A percentile compares a stretch with the other conserved stretches of the same genome.
These are phyloP conservation scores for Jamesozyma rosinii DNA, from an alignment of 805 yeast species.

Conservation along the genomic window DNA sequence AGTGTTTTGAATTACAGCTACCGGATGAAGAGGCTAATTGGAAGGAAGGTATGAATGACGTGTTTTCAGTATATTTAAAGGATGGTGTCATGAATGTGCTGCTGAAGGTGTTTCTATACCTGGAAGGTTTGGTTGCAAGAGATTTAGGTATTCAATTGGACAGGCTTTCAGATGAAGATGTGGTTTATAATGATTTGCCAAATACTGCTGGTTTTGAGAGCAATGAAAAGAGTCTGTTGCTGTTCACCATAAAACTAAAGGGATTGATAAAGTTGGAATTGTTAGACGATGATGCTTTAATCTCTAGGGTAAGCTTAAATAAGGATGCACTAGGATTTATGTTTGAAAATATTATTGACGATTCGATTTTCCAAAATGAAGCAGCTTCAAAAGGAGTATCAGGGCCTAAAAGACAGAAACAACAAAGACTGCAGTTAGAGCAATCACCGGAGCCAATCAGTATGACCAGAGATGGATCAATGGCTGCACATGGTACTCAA, in stretches of 20 bases:
- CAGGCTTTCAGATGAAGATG: slow-evolving; percentile 23
- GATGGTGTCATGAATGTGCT: slow-evolving; percentile 8
- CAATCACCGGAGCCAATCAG: slow-evolving; percentile 6
- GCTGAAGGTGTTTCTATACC: slow-evolving; percentile 16
- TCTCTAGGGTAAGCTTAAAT: slow-evolving; percentile 19
- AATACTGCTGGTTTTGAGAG: slow-evolving; percentile 6
- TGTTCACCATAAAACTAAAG: slow-evolving; percentile 25
- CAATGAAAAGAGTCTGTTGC: slow-evolving; percentile 18
- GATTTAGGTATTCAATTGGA: slow-evolving; percentile 14
- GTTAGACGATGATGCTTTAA: slow-evolving; percentile 9
- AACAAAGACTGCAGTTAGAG: neutral
- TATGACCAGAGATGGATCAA: neutral
- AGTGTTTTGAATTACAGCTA: slow-evolving; percentile 23
- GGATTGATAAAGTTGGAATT: slow-evolving; percentile 20
- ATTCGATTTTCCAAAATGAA: slow-evolving; percentile 15
- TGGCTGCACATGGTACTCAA: neutral
- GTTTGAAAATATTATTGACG: slow-evolving; percentile 19
- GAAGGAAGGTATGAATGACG: slow-evolving; percentile 11
- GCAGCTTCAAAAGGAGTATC: neutral
- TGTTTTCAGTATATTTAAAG: slow-evolving; percentile 11
- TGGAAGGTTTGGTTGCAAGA: slow-evolving; percentile 23
- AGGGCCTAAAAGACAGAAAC: neutral
- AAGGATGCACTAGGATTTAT: slow-evolving; percentile 20
- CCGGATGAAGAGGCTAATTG: slow-evolving; percentile 20
- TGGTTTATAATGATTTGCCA: slow-evolving; percentile 14